Percentiles rank a stretch among this genome's conserved stretches.
Conservation (phyloP, 1,139 yeast genomes). For the Diutina sp. region DNA sequence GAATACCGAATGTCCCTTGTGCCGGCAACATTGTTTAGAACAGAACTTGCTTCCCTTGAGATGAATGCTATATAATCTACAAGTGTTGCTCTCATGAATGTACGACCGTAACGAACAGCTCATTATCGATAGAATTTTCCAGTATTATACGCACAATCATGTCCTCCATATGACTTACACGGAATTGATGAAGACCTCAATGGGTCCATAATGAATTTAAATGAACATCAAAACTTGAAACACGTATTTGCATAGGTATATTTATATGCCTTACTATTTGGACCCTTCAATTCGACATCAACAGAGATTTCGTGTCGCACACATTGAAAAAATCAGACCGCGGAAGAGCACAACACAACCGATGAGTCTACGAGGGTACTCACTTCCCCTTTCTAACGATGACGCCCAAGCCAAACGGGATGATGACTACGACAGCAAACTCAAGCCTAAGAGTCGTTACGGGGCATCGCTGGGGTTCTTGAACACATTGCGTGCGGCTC, state of each 20-base stretch:
- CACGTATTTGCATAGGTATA: too few species aligned
- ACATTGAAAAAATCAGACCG: neutral
- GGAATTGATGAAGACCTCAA: too few species aligned
- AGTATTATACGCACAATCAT: neutral
- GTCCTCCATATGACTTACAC: too few species aligned
- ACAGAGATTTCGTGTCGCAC: neutral
- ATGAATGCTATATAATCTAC: slow-evolving; percentile 10
- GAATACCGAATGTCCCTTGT: slow-evolving; percentile 82
- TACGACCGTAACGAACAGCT: neutral
- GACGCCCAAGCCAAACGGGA: neutral
- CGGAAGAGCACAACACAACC: neutral
- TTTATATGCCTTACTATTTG: too few species aligned
- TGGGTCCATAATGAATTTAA: too few species aligned
- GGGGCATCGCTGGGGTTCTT: neutral
- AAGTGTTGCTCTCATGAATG: neutral
- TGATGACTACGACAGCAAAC: neutral
- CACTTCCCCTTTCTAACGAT: neutral
- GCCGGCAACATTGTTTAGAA: slow-evolving; percentile 64
- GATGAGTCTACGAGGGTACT: slow-evolving; percentile 1
- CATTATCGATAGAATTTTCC: neutral
- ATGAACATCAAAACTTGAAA: too few species aligned
- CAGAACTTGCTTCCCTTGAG: slow-evolving; percentile 63
- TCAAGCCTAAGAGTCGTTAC: neutral
- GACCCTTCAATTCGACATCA: too few species aligned
- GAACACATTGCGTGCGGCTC: neutral